Evolutionary conservation across 768 basidiomycete species (phyloP).

Genomic region (Agrocybe praecox): DNA sequence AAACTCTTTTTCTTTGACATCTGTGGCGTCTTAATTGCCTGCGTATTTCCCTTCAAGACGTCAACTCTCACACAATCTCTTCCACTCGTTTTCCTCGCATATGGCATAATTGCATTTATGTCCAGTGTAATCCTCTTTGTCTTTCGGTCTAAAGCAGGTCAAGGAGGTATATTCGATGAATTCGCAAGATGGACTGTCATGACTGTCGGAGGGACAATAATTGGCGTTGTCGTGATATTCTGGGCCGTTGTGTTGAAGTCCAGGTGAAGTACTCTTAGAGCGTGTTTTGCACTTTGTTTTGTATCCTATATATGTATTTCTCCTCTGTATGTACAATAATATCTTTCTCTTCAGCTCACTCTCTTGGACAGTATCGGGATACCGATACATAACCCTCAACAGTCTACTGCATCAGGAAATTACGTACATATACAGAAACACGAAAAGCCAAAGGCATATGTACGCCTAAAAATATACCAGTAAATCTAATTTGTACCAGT

Average conservation of each 20-base stretch:
- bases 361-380: no score
- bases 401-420: no score
- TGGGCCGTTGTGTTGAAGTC: background rate
- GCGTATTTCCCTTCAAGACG: slow-evolving; percentile 35
- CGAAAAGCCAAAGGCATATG: no score
- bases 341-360: no score
- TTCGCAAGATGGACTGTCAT: slow-evolving; percentile 66
- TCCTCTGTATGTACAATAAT: background rate
- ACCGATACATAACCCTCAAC: no score
- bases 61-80: slow-evolving; percentile 69
- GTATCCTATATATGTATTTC: background rate
- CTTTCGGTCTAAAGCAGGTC: slow-evolving; percentile 47
- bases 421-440: no score
- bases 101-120: slow-evolving; percentile 70
- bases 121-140: slow-evolving; percentile 68
- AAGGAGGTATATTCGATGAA: slow-evolving; percentile 55
- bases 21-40: background rate
- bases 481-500: no score
- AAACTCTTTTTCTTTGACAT: background rate
- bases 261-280: background rate
- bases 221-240: slow-evolving; percentile 54
- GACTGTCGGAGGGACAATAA: slow-evolving; percentile 64
- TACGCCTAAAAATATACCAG: no score
- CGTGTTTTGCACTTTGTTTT: background rate
- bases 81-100: slow-evolving; percentile 73